phyloP scores from a whole-genome alignment of 2,329 filamentous ascomycete species.

The Trichophyton verrucosum region DNA sequence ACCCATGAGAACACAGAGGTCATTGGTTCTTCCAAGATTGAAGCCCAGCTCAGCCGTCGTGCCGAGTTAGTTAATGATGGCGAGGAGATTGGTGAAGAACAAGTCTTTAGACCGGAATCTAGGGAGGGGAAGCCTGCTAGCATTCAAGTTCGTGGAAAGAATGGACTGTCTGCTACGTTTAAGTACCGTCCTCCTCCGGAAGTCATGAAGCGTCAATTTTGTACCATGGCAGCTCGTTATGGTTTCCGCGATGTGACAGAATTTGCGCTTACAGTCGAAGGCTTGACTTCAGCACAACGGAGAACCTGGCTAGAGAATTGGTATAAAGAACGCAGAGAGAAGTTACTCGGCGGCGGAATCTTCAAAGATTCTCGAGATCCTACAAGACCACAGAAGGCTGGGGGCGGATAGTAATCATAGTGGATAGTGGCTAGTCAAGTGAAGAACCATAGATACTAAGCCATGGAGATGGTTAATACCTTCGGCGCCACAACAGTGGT shows the following conservation, averaged over 20 bases:
- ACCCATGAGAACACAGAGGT: slow-evolving; percentile 96
- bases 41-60: slow-evolving; percentile 65
- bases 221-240: slow-evolving; percentile 70
- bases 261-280: slow-evolving; percentile 82
- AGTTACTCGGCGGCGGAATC: slow-evolving; percentile 17
- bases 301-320: slow-evolving; percentile 67
- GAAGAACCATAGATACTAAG: too few relatives aligned
- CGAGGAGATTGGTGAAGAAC: slow-evolving; percentile 22
- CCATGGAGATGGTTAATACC: too few relatives aligned
- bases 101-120: slow-evolving; percentile 25
- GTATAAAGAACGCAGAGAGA: slow-evolving; percentile 55
- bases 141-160: slow-evolving; percentile 11
- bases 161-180: slow-evolving; percentile 39
- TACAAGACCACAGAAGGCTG: background rate
- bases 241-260: slow-evolving; percentile 65
- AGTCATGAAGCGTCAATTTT: slow-evolving; percentile 72
- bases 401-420: background rate
- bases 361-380: background rate
- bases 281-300: slow-evolving; percentile 74
- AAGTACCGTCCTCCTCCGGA: slow-evolving; percentile 61
- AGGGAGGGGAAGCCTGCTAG: slow-evolving; percentile 8
- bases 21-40: slow-evolving; percentile 81
- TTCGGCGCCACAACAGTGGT: too few relatives aligned
- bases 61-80: slow-evolving; percentile 43
- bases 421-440: background rate